Percentiles rank a stretch among this genome's conserved stretches.
Evolutionary conservation across 306 rosid species (phyloP).

Genomic region (Vigna unguiculata): DNA sequence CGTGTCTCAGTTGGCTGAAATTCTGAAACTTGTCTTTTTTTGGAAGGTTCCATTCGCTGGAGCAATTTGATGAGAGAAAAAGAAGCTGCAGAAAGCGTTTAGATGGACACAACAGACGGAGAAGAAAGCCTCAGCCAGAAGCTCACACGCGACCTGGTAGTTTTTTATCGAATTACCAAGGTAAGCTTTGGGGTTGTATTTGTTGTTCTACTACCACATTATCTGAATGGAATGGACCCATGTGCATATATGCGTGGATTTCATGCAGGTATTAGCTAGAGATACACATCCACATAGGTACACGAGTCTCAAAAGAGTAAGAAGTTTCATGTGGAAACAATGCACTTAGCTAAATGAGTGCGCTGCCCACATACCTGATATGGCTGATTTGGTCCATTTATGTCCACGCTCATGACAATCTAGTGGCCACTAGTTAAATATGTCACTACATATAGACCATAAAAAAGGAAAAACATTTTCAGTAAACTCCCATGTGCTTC

Average conservation of each 20-base stretch:
- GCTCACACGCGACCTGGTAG: slow-evolving; percentile 54
- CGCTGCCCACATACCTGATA: slow-evolving; percentile 38
- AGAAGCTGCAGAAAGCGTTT: slow-evolving; percentile 87
- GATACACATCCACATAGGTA: slow-evolving; percentile 40
- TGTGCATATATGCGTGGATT: slow-evolving; percentile 38
- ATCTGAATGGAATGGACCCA: slow-evolving; percentile 49
- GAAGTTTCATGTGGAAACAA: slow-evolving; percentile 32
- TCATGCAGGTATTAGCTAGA: slow-evolving; percentile 40
- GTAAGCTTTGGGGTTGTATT: slow-evolving; percentile 42
- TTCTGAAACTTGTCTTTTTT: not conserved
- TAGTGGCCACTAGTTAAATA: slow-evolving; percentile 50
- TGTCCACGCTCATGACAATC: slow-evolving; percentile 48
- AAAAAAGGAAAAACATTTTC: not conserved
- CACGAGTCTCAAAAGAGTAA: slow-evolving; percentile 39
- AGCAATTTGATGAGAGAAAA: slow-evolving; percentile 78
- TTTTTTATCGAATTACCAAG: slow-evolving; percentile 62
- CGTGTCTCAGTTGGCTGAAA: not conserved
- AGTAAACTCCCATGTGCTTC: not conserved
- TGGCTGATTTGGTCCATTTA: slow-evolving; percentile 43
- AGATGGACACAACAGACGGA: slow-evolving; percentile 78
- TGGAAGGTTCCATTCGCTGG: slow-evolving; percentile 79
- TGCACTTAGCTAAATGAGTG: slow-evolving; percentile 40
- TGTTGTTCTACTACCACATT: slow-evolving; percentile 33
- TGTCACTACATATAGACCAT: slow-evolving; percentile 8
- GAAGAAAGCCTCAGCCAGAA: slow-evolving; percentile 75